A percentile compares a stretch with the other conserved stretches of the same genome.
Evolutionary conservation across 257 asterid genomes (phyloP).

Genomic region (Solanum appendiculatum): DNA sequence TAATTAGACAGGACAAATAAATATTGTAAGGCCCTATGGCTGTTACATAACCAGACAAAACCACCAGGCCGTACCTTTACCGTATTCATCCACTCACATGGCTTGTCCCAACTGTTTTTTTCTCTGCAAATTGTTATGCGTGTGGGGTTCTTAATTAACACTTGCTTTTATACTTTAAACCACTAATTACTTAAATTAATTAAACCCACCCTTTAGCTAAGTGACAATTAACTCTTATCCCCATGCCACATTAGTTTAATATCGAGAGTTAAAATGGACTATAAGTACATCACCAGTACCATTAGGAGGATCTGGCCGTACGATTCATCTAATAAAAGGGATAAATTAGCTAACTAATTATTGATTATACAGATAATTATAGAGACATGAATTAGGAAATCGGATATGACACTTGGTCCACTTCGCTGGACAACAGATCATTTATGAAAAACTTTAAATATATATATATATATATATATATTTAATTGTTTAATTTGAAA

Average conservation of each 20-base stretch:
- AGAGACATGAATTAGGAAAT: neutral
- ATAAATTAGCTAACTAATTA: neutral
- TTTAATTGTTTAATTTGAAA: no score
- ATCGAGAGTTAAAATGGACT: neutral
- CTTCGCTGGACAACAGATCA: neutral
- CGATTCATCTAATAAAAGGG: neutral
- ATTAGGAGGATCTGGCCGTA: neutral
- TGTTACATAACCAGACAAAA: neutral
- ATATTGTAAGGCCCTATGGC: neutral
- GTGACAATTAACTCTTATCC: neutral
- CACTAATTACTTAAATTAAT: neutral
- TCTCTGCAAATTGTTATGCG: neutral
- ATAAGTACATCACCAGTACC: neutral
- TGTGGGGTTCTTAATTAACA: neutral
- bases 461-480: no score
- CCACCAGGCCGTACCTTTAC: conserved; percentile 6
- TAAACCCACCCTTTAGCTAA: neutral
- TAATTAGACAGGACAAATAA: neutral
- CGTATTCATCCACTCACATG: neutral
- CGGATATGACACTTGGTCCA: neutral
- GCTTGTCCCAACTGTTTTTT: neutral
- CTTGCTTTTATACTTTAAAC: neutral
- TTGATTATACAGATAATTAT: neutral
- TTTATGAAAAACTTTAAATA: neutral
- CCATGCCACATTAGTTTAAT: neutral